These are phyloP conservation scores for Phytophthora chlamydospora DNA, from an alignment of 352 stramenopile genomes.

Conservation along the genomic window DNA sequence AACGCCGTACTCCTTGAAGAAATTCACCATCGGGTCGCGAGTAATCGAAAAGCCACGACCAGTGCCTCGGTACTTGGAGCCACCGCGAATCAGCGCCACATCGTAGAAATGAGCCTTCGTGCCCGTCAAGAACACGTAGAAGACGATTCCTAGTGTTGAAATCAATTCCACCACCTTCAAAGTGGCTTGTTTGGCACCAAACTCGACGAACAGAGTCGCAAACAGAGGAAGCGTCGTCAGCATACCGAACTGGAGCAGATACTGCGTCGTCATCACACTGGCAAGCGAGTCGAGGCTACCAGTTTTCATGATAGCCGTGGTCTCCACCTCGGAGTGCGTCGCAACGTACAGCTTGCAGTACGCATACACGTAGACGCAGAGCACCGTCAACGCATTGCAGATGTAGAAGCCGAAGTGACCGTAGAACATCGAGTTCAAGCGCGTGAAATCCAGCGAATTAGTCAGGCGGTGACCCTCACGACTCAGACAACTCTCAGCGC, in stretches of 20 bases:
- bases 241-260: slow-evolving; percentile 88
- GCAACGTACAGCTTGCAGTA: slow-evolving; percentile 87
- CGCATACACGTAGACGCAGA: slow-evolving; percentile 88
- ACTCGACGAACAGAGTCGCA: slow-evolving; percentile 80
- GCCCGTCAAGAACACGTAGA: slow-evolving; percentile 89
- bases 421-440: slow-evolving; percentile 91
- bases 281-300: slow-evolving; percentile 68
- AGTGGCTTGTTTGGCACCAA: slow-evolving; percentile 72
- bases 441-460: slow-evolving; percentile 82
- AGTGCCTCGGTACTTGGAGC: slow-evolving; percentile 87
- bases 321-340: slow-evolving; percentile 69
- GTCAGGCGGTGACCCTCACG: slow-evolving; percentile 83
- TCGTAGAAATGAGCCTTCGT: slow-evolving; percentile 91
- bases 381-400: slow-evolving; percentile 84
- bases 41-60: slow-evolving; percentile 89
- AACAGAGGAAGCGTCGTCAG: slow-evolving; percentile 83
- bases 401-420: slow-evolving; percentile 92
- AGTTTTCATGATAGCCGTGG: slow-evolving; percentile 63
- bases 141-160: slow-evolving; percentile 80
- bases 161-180: slow-evolving; percentile 84
- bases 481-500: slow-evolving; percentile 80
- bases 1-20: slow-evolving; percentile 89
- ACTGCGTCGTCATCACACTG: slow-evolving; percentile 87
- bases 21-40: slow-evolving; percentile 86
- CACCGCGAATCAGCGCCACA: slow-evolving; percentile 81